phyloP scores from a whole-genome alignment of 371 early-diverging fungal genomes.

The Entomophthora muscae region DNA sequence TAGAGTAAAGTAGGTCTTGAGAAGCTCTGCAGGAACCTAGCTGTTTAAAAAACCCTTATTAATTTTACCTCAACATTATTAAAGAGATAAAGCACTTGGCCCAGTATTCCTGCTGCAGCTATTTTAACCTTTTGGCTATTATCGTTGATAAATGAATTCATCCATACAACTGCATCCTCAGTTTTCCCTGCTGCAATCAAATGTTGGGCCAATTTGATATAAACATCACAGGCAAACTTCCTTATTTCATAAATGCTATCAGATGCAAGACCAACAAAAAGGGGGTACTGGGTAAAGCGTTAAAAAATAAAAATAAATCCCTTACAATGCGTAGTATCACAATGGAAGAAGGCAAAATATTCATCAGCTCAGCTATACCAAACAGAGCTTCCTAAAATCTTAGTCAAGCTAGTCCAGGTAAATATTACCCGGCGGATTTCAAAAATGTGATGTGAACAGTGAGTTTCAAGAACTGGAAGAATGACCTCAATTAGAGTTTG shows the following conservation, averaged over 20 bases:
- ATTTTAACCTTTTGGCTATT: not conserved
- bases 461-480: not conserved
- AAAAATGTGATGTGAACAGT: not conserved
- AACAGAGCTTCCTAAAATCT: not conserved
- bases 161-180: not conserved
- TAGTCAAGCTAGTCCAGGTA: not conserved
- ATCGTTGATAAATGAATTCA: not conserved
- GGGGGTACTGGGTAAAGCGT: not conserved
- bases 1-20: not conserved
- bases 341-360: not conserved
- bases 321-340: not conserved
- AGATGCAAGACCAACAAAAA: not conserved
- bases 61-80: not conserved
- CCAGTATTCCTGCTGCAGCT: not conserved
- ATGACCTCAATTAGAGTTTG: constrained; percentile 2
- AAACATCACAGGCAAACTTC: not conserved
- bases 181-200: not conserved
- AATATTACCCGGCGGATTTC: not conserved
- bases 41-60: not conserved
- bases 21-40: not conserved
- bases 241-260: not conserved
- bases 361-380: not conserved
- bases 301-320: too few species aligned
- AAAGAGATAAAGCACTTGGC: not conserved
- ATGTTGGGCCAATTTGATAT: not conserved